A percentile compares a stretch with the other conserved stretches of the same genome.
Conservation (phyloP, 306 rosid species). For the Hylodesmum podocarpum region DNA sequence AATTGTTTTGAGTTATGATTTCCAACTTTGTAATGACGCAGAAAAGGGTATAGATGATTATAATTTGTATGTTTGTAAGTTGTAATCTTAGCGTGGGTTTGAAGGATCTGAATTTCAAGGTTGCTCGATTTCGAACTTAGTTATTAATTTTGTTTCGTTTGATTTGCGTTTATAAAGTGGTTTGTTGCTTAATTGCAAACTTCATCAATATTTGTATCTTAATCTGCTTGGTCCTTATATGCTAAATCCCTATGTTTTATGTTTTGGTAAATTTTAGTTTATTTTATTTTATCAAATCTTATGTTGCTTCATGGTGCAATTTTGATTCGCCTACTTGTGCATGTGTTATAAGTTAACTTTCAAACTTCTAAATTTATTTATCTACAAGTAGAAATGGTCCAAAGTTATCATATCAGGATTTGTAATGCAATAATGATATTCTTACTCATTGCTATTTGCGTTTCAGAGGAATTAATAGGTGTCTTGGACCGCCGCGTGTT, state of each 20-base stretch:
- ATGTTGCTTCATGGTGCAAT: not conserved
- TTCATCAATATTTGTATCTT: not conserved
- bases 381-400: not conserved
- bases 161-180: conserved; percentile 4
- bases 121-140: not conserved
- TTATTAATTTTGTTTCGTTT: not conserved
- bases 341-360: not conserved
- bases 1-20: not conserved
- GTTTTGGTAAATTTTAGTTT: not conserved
- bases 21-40: not conserved
- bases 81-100: not conserved
- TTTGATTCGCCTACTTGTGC: not conserved
- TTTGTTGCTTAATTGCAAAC: not conserved
- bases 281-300: not conserved
- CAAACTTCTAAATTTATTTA: not conserved
- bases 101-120: conserved; percentile 8
- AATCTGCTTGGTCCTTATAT: not conserved
- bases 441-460: not conserved
- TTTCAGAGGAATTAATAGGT: no score
- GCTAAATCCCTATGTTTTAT: no score
- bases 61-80: not conserved
- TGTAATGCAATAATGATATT: not conserved
- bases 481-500: no score
- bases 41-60: not conserved
- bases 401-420: not conserved